A percentile compares a stretch with the other conserved stretches of the same genome.
These are phyloP conservation scores for Rauvolfia tetraphylla DNA, from an alignment of 257 asterid genomes.

Conservation along the genomic window DNA sequence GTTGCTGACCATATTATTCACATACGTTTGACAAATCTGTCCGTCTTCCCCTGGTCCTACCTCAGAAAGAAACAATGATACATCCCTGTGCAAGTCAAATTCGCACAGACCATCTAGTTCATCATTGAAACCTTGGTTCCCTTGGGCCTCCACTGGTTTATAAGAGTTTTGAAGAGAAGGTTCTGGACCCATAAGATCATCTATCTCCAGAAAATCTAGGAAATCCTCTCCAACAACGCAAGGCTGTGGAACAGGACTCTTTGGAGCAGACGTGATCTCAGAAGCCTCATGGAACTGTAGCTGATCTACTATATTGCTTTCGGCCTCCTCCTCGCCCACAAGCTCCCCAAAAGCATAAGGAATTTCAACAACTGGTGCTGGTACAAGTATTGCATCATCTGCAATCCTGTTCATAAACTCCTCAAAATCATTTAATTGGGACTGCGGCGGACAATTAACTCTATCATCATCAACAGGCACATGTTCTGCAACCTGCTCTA, in stretches of 20 bases:
- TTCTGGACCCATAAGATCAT: constrained; percentile 57
- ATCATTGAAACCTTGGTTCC: constrained; percentile 36
- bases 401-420: constrained; percentile 45
- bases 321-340: constrained; percentile 36
- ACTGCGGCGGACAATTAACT: constrained; percentile 18
- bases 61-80: constrained; percentile 33
- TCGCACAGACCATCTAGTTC: constrained; percentile 49
- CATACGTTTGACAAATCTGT: constrained; percentile 31
- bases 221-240: constrained; percentile 42
- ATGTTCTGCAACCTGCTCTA: constrained; percentile 21
- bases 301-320: constrained; percentile 34
- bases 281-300: constrained; percentile 42
- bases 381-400: constrained; percentile 33
- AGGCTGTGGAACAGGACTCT: constrained; percentile 16
- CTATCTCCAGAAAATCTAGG: constrained; percentile 76
- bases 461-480: constrained; percentile 19
- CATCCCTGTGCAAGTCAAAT: constrained; percentile 58
- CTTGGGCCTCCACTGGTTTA: constrained; percentile 26
- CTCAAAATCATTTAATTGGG: constrained; percentile 45
- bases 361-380: constrained; percentile 24
- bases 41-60: constrained; percentile 31
- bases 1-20: constrained; percentile 26
- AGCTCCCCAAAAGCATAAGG: constrained; percentile 30
- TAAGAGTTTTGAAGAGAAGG: constrained; percentile 28
- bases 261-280: constrained; percentile 51